phyloP scores from a whole-genome alignment of 148 eudicot genomes.

The Rhododendron mucronatum region DNA sequence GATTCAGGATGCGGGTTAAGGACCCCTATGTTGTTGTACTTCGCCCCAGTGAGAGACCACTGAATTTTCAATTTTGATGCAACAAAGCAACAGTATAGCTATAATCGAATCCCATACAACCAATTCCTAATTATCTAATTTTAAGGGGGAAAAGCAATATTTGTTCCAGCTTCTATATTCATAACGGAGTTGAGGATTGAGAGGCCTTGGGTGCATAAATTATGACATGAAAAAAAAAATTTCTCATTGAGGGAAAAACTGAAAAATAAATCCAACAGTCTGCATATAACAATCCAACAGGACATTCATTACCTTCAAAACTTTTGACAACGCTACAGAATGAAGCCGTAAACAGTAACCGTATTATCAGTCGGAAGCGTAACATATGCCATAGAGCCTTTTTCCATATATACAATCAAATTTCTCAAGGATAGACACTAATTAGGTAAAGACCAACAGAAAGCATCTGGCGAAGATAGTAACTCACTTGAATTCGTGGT shows the following conservation, averaged over 20 bases:
- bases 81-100: background rate
- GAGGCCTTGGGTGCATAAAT: background rate
- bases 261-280: background rate
- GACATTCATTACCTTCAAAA: background rate
- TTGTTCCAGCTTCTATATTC: background rate
- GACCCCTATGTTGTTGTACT: background rate
- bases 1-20: background rate
- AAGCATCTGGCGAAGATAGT: background rate
- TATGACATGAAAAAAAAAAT: background rate
- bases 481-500: background rate
- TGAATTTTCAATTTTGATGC: background rate
- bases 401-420: constrained; percentile 2
- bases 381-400: background rate
- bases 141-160: background rate
- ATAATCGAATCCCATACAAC: background rate
- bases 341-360: background rate
- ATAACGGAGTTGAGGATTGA: background rate
- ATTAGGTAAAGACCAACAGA: background rate
- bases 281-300: background rate
- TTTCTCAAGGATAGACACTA: background rate
- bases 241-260: background rate
- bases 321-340: background rate
- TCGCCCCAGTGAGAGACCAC: background rate
- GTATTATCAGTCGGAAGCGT: background rate
- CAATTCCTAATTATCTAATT: background rate